phyloP scores from a whole-genome alignment of 768 basidiomycete species.

The Phlebiopsis gigantea region DNA sequence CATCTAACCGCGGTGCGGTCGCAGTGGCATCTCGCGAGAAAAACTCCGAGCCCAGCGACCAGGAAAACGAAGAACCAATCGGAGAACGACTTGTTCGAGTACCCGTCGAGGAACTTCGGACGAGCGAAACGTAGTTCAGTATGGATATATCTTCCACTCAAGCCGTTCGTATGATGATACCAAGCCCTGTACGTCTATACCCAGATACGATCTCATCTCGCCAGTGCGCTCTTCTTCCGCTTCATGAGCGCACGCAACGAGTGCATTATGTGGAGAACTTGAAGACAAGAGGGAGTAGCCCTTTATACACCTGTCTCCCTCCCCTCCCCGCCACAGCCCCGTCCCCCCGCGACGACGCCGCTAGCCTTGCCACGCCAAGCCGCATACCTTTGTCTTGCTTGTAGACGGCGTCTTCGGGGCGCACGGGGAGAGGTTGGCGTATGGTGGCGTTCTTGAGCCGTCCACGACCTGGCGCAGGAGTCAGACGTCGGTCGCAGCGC shows the following conservation, averaged over 20 bases:
- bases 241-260: background rate
- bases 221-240: background rate
- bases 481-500: conserved; percentile 26
- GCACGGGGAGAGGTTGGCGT: conserved; percentile 12
- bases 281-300: no score
- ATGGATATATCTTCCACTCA: conserved; percentile 2
- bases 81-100: conserved; percentile 72
- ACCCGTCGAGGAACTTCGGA: conserved; percentile 60
- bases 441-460: conserved; percentile 11
- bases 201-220: background rate
- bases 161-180: background rate
- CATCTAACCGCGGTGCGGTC: background rate
- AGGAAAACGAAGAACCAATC: conserved; percentile 19
- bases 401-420: conserved; percentile 11
- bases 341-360: conserved; percentile 28
- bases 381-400: conserved; percentile 54
- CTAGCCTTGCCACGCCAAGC: conserved; percentile 53
- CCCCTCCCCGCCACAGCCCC: no score
- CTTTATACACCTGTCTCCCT: no score
- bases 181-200: background rate
- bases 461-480: conserved; percentile 40
- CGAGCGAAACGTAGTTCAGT: conserved; percentile 18
- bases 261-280: no score
- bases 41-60: conserved; percentile 22
- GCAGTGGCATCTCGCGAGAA: conserved; percentile 47